Evolutionary conservation across 768 basidiomycete species (phyloP).

Genomic region (Sporobolomyces roseus): DNA sequence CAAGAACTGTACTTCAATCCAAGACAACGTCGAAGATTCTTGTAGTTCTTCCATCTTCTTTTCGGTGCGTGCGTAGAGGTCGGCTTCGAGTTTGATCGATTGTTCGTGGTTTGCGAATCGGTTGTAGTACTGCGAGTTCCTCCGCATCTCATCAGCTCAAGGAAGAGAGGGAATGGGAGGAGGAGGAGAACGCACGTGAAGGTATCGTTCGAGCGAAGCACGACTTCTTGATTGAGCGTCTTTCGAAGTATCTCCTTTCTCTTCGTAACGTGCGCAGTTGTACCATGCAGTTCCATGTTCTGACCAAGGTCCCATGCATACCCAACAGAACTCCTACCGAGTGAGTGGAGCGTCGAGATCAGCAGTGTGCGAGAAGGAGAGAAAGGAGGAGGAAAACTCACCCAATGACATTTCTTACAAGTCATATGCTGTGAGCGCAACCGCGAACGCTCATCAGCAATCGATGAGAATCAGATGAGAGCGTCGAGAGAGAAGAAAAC

Average conservation of each 20-base stretch:
- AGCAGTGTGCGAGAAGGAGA: neutral
- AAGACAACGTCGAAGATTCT: conserved; percentile 79
- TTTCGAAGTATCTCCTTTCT: conserved; percentile 83
- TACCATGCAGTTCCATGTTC: conserved; percentile 98
- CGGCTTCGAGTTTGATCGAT: conserved; percentile 90
- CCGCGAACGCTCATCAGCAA: conserved; percentile 10
- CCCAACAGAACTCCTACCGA: conserved; percentile 77
- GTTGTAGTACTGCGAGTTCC: conserved; percentile 98
- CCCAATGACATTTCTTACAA: conserved; percentile 96
- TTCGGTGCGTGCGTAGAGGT: conserved; percentile 90
- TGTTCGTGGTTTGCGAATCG: conserved; percentile 99
- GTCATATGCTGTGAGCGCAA: conserved; percentile 99
- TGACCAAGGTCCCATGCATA: conserved; percentile 98
- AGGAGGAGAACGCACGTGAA: conserved; percentile 65
- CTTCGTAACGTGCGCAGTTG: conserved; percentile 95
- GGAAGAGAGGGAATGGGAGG: neutral
- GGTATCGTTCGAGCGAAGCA: conserved; percentile 87
- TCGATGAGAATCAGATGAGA: conserved; percentile 29
- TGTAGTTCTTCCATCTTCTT: conserved; percentile 99
- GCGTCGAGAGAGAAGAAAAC: conserved; percentile 48
- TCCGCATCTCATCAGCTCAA: too few relatives aligned
- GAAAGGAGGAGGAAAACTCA: conserved; percentile 33
- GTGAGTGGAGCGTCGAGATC: neutral
- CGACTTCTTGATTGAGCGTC: conserved; percentile 87
- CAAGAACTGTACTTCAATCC: conserved; percentile 99